These are phyloP conservation scores for Cryphonectria naterciae DNA, from an alignment of 2,329 filamentous ascomycete genomes.

Conservation along the genomic window DNA sequence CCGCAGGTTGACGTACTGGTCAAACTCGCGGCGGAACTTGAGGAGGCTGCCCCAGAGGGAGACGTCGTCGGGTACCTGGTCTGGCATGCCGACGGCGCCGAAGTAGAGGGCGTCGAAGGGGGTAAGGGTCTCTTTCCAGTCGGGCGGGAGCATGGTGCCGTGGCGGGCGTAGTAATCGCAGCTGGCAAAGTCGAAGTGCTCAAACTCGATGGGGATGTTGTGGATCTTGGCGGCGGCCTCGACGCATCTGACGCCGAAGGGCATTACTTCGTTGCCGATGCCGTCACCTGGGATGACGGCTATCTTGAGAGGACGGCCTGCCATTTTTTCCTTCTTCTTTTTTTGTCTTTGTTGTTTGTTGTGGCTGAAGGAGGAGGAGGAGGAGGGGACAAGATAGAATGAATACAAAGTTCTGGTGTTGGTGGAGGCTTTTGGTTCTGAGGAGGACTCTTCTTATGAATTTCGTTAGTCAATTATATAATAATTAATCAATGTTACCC, in stretches of 20 bases:
- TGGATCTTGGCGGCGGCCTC: slow-evolving; percentile 54
- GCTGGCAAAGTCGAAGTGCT: slow-evolving; percentile 68
- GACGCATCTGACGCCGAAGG: slow-evolving; percentile 64
- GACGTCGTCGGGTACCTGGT: slow-evolving; percentile 65
- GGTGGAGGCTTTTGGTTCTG: no score
- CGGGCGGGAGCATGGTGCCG: slow-evolving; percentile 47
- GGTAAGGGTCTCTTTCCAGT: slow-evolving; percentile 57
- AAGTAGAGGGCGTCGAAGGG: slow-evolving; percentile 70
- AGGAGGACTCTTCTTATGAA: no score
- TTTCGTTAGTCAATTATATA: neutral
- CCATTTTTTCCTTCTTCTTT: neutral
- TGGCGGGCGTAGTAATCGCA: slow-evolving; percentile 59
- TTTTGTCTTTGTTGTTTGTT: no score
- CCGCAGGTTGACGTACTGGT: slow-evolving; percentile 71
- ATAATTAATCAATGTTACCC: neutral
- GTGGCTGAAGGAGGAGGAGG: no score
- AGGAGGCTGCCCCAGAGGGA: slow-evolving; percentile 70
- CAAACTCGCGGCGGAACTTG: slow-evolving; percentile 68
- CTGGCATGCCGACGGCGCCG: slow-evolving; percentile 64
- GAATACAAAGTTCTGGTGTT: no score
- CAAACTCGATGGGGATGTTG: slow-evolving; percentile 59
- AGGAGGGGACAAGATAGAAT: no score
- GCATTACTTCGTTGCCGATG: slow-evolving; percentile 70
- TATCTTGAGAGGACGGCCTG: slow-evolving; percentile 41
- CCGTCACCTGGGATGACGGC: slow-evolving; percentile 72